Evolutionary conservation across 768 basidiomycete species (phyloP).

Genomic region (Suillus ampliporus): DNA sequence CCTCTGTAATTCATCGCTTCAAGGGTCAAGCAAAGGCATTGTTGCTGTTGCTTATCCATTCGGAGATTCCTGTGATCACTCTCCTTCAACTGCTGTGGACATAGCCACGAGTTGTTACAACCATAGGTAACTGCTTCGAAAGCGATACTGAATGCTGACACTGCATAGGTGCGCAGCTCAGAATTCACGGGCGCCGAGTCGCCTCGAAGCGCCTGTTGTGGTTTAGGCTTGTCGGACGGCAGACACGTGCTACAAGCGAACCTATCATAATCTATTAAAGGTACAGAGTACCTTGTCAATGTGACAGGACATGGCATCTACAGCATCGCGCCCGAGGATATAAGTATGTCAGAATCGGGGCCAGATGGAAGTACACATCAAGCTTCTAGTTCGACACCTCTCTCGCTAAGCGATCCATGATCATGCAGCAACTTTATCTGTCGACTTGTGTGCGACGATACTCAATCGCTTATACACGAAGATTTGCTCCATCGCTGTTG

Average conservation of each 20-base stretch:
- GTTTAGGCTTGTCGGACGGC: no score
- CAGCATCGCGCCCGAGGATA: slow-evolving; percentile 1
- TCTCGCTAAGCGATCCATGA: not conserved
- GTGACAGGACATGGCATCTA: not conserved
- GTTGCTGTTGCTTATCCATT: not conserved
- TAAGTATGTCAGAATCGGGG: not conserved
- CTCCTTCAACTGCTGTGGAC: not conserved
- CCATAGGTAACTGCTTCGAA: not conserved
- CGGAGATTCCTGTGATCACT: not conserved
- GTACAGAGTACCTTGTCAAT: not conserved
- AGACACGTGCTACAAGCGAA: not conserved
- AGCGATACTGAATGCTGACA: not conserved
- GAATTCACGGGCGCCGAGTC: not conserved
- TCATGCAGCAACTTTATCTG: not conserved
- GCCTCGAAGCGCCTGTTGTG: not conserved
- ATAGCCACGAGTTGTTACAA: not conserved
- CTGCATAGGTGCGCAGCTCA: not conserved
- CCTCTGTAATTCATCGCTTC: not conserved
- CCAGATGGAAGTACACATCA: not conserved
- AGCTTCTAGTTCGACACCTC: not conserved
- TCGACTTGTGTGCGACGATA: not conserved
- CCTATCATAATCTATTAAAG: not conserved
- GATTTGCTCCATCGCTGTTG: not conserved
- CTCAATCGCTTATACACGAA: not conserved
- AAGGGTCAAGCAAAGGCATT: not conserved